phyloP scores from a whole-genome alignment of 1,284 basidiomycete genomes.

The Rhizoctonia solani region DNA sequence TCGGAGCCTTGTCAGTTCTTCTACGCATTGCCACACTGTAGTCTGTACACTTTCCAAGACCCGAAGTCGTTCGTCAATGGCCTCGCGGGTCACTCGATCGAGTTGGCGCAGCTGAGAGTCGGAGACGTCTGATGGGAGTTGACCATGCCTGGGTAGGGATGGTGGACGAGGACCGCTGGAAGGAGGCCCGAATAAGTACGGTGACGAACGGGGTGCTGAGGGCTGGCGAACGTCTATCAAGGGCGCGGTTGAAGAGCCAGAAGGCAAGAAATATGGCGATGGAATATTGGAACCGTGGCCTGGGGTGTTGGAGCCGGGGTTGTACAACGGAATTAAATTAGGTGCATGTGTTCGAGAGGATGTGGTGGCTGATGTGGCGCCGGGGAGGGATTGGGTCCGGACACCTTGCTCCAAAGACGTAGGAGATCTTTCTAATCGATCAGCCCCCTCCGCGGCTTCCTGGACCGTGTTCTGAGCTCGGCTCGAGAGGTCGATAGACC shows the following conservation, averaged over 20 bases:
- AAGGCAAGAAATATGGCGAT: constrained; percentile 19
- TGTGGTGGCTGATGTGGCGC: no score
- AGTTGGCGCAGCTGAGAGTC: constrained; percentile 63
- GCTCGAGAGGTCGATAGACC: no score
- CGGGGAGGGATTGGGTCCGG: constrained; percentile 1
- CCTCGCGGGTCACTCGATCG: constrained; percentile 70
- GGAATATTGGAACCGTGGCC: neutral
- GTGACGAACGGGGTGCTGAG: constrained; percentile 29
- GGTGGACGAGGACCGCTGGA: constrained; percentile 15
- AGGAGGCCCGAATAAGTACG: neutral
- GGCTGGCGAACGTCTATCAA: constrained; percentile 11
- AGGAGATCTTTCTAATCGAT: no score
- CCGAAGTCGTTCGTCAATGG: constrained; percentile 79
- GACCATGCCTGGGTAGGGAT: constrained; percentile 43
- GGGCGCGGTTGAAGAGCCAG: constrained; percentile 12
- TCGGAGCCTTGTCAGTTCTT: constrained; percentile 73
- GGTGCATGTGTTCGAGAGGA: constrained; percentile 47
- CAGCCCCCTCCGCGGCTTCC: no score
- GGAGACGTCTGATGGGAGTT: constrained; percentile 56
- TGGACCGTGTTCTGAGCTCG: no score
- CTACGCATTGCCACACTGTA: constrained; percentile 68
- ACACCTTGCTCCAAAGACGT: no score
- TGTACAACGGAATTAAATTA: constrained; percentile 58
- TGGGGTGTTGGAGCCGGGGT: constrained; percentile 42
- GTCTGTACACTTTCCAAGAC: constrained; percentile 75